A percentile compares a stretch with the other conserved stretches of the same genome.
These are phyloP conservation scores for Echium plantagineum DNA, from an alignment of 257 asterid genomes.

Conservation along the genomic window DNA sequence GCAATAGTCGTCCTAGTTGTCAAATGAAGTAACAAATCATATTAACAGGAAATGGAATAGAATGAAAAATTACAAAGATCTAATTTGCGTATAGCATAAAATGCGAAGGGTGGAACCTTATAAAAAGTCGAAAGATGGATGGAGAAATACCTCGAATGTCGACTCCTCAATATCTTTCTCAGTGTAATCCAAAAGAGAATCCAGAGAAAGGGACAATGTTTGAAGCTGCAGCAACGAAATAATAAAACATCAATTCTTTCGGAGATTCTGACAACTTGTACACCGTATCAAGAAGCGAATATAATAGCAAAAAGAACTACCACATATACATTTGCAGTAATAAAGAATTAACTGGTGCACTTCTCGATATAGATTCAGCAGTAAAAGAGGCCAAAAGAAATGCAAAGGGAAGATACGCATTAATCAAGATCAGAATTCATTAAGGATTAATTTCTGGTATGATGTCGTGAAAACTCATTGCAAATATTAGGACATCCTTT, in stretches of 20 bases:
- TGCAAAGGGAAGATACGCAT: no score
- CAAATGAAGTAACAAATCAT: background rate
- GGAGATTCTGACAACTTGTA: background rate
- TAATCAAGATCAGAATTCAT: no score
- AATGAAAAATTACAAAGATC: background rate
- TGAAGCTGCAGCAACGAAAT: slow-evolving; percentile 36
- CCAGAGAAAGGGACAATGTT: slow-evolving; percentile 80
- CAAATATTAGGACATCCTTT: no score
- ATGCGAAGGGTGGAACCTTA: no score
- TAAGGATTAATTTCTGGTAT: no score
- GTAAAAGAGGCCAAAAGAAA: no score
- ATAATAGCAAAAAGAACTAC: no score
- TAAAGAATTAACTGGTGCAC: no score
- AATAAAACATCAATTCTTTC: background rate
- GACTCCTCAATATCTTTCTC: slow-evolving; percentile 77
- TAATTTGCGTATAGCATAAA: background rate
- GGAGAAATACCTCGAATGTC: slow-evolving; percentile 94
- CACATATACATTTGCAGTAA: no score
- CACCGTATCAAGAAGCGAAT: background rate
- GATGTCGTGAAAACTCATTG: no score
- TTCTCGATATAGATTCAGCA: no score
- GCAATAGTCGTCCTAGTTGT: background rate
- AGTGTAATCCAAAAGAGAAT: slow-evolving; percentile 82
- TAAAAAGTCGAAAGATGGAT: no score
- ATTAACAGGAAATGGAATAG: background rate